phyloP scores from a whole-genome alignment of 2,329 filamentous ascomycete species.

The Xylariaceae sp. region DNA sequence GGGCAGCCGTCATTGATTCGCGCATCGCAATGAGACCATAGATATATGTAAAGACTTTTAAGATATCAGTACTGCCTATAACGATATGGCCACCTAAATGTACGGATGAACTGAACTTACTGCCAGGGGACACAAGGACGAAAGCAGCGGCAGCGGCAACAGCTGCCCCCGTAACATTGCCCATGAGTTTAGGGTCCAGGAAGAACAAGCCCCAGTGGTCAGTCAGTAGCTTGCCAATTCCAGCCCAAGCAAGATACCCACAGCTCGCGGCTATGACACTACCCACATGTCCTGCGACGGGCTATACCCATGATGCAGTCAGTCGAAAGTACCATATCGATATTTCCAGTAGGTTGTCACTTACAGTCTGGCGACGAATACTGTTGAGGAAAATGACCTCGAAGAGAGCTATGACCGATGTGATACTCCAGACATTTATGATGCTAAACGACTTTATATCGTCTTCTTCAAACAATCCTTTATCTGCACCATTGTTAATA shows the following conservation, averaged over 20 bases:
- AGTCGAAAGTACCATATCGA: background rate
- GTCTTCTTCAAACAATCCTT: conserved; percentile 54
- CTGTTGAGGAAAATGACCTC: conserved; percentile 59
- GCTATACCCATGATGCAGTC: conserved; percentile 40
- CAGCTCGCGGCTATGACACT: conserved; percentile 49
- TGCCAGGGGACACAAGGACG: conserved; percentile 49
- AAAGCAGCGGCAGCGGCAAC: conserved; percentile 53
- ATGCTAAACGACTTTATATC: conserved; percentile 55
- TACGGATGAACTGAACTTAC: conserved; percentile 44
- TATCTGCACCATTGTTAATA: conserved; percentile 43
- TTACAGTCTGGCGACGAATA: conserved; percentile 57
- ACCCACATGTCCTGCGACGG: conserved; percentile 51
- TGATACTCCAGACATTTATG: conserved; percentile 53
- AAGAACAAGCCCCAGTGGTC: conserved; percentile 57
- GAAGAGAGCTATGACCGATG: conserved; percentile 50
- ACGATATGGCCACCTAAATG: background rate
- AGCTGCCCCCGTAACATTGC: conserved; percentile 49
- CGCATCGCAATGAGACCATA: conserved; percentile 57
- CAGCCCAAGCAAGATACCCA: conserved; percentile 57
- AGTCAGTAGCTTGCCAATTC: conserved; percentile 53
- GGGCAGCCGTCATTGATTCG: conserved; percentile 45
- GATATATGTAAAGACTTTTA: conserved; percentile 54
- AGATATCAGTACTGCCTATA: conserved; percentile 27
- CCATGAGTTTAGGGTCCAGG: conserved; percentile 53
- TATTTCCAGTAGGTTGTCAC: conserved; percentile 25